A percentile compares a stretch with the other conserved stretches of the same genome.
Conservation (phyloP, 1,284 basidiomycete species). For the Macrocybe sp. region DNA sequence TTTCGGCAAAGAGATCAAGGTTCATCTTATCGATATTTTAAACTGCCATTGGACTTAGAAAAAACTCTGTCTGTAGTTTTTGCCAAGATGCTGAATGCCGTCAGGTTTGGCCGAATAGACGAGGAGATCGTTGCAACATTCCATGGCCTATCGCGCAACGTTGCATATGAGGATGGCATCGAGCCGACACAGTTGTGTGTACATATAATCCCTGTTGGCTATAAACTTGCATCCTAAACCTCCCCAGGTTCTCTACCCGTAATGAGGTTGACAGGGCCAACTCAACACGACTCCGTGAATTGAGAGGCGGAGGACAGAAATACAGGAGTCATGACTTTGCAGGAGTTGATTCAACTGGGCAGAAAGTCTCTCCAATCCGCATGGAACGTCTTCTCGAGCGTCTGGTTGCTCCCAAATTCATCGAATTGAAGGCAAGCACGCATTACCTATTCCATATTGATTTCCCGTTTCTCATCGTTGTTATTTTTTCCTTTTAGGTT, state of each 20-base stretch:
- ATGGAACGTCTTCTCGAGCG: slow-evolving; percentile 30
- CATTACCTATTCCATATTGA: not conserved
- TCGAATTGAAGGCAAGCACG: slow-evolving; percentile 29
- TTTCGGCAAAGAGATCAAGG: slow-evolving; percentile 64
- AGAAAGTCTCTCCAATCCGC: slow-evolving; percentile 15
- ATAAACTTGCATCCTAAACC: slow-evolving; percentile 3
- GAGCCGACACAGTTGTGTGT: slow-evolving; percentile 77
- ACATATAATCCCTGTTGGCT: slow-evolving; percentile 1
- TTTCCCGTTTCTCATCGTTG: not conserved
- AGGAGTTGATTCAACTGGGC: slow-evolving; percentile 28
- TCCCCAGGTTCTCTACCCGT: slow-evolving; percentile 67
- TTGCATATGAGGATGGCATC: slow-evolving; percentile 66
- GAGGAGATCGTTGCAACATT: slow-evolving; percentile 56
- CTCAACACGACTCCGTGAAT: slow-evolving; percentile 48
- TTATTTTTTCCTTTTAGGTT: slow-evolving; percentile 24
- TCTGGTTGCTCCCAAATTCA: slow-evolving; percentile 27
- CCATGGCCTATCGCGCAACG: slow-evolving; percentile 50
- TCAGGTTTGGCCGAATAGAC: slow-evolving; percentile 78
- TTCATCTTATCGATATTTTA: slow-evolving; percentile 15
- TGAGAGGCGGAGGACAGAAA: slow-evolving; percentile 32
- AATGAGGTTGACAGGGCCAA: slow-evolving; percentile 84
- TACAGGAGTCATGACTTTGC: slow-evolving; percentile 28
- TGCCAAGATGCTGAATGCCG: slow-evolving; percentile 87
- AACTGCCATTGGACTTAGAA: not conserved
- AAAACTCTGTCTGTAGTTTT: slow-evolving; percentile 50